Percentiles rank a stretch among this genome's conserved stretches.
Evolutionary conservation across 2,329 filamentous ascomycete species (phyloP).

Genomic region (Didymella segeticola): DNA sequence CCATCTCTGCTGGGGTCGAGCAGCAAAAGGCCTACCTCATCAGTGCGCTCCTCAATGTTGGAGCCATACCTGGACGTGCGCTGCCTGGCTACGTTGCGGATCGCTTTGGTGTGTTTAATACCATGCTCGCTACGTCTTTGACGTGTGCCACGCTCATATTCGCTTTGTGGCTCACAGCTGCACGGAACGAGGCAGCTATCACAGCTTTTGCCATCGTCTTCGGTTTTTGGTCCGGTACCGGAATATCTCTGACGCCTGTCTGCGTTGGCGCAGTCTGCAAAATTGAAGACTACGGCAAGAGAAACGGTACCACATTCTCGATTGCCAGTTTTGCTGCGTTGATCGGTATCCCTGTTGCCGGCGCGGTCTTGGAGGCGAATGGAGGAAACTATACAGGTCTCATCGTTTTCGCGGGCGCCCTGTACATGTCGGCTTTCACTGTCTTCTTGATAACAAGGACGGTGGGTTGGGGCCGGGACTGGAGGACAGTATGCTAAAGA

Average conservation of each 20-base stretch:
- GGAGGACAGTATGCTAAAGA: constrained; percentile 9
- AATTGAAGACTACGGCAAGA: constrained; percentile 71
- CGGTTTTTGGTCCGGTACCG: constrained; percentile 72
- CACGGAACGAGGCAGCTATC: constrained; percentile 59
- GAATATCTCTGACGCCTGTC: constrained; percentile 67
- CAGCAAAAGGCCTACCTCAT: constrained; percentile 22
- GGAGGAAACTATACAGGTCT: constrained; percentile 26
- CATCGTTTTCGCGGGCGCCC: constrained; percentile 28
- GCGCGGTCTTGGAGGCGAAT: constrained; percentile 43
- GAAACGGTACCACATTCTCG: constrained; percentile 68
- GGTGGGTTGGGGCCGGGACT: constrained; percentile 23
- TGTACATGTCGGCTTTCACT: constrained; percentile 25
- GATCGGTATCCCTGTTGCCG: constrained; percentile 71
- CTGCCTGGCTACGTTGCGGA: constrained; percentile 62
- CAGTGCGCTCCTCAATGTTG: constrained; percentile 60
- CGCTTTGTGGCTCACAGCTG: constrained; percentile 61
- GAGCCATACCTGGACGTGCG: constrained; percentile 58
- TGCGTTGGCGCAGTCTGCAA: constrained; percentile 74
- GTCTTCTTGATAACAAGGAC: constrained; percentile 24
- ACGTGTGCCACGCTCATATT: constrained; percentile 54
- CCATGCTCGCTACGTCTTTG: constrained; percentile 58
- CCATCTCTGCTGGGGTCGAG: constrained; percentile 44
- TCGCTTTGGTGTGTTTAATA: constrained; percentile 60
- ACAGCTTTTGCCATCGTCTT: constrained; percentile 70
- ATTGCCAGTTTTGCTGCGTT: constrained; percentile 68